Percentiles rank a stretch among this genome's conserved stretches.
These are phyloP conservation scores for Phytophthora pini DNA, from an alignment of 352 stramenopile genomes.

Conservation along the genomic window DNA sequence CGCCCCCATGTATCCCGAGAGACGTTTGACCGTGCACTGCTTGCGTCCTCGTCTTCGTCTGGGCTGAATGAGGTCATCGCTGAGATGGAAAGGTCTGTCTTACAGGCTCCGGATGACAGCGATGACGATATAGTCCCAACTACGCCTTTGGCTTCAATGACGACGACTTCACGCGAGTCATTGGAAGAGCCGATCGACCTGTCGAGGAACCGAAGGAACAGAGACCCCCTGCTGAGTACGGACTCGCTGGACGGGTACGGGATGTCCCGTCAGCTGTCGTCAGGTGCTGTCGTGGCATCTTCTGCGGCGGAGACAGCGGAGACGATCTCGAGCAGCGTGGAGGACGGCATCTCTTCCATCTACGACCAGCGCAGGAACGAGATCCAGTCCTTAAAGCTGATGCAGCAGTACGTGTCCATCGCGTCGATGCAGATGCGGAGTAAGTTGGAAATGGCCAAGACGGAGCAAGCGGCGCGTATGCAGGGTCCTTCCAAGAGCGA, in stretches of 20 bases:
- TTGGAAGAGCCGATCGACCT: slow-evolving; percentile 30
- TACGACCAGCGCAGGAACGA: slow-evolving; percentile 85
- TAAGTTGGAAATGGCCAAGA: slow-evolving; percentile 86
- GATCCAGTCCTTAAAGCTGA: slow-evolving; percentile 79
- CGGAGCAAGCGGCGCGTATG: slow-evolving; percentile 78
- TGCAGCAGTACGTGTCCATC: slow-evolving; percentile 89
- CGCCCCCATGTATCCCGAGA: slow-evolving; percentile 78
- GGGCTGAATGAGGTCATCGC: slow-evolving; percentile 56
- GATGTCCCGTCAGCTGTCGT: slow-evolving; percentile 40
- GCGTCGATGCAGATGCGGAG: slow-evolving; percentile 91
- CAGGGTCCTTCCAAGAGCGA: slow-evolving; percentile 53
- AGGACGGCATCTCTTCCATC: slow-evolving; percentile 27
- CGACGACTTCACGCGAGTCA: slow-evolving; percentile 35
- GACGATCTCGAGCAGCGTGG: slow-evolving; percentile 34
- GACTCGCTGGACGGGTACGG: slow-evolving; percentile 74
- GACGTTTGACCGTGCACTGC: slow-evolving; percentile 83
- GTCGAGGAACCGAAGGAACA: slow-evolving; percentile 26
- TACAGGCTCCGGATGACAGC: slow-evolving; percentile 35
- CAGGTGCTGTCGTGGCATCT: slow-evolving; percentile 33
- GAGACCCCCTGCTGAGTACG: slow-evolving; percentile 66
- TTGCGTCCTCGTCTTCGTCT: slow-evolving; percentile 63
- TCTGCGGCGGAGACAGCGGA: slow-evolving; percentile 30
- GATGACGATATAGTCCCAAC: slow-evolving; percentile 33
- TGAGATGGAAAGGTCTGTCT: slow-evolving; percentile 58
- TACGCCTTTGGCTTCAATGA: slow-evolving; percentile 26